Evolutionary conservation across 148 eudicot genomes (phyloP), one percentile per base, ranked within the genome.

Genomic region (Vaccinium darrowii): DNA sequence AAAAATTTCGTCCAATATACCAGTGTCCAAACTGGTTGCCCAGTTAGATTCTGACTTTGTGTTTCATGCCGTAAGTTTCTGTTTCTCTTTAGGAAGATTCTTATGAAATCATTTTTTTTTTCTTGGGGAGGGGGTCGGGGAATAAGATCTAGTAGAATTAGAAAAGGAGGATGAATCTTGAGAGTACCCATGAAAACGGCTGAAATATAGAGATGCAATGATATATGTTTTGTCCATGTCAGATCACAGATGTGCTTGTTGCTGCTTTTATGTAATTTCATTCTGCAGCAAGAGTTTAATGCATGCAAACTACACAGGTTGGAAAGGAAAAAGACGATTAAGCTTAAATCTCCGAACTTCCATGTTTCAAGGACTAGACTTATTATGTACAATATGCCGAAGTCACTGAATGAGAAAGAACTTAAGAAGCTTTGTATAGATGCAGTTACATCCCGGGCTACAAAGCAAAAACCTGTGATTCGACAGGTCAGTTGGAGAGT

Each of bases 331-430:
- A 97, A 97, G 91, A 87, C 76, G 89, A 84, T 85, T 62, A 97
- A 95, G 90, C 94, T 95, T 85, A 88, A 86, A 76, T 95, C 99
- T 19, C 99, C 99, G 23, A 95, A 97, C 89, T 95, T 95, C 54
- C 96, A 94, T 89, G 92, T 97, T 80, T 97, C 98, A 88, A 93
- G 86, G 89, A 94, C 94, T 25, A 94, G 99, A 89, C 93, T 97
- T 30, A 85, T 95, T 54, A 94, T 97, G 58, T 97, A 97, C 89
- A 97, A 97, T 86, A 74, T 95, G 65, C 99, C 98, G 13, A 97
- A 92, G 91, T 89, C 94, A 14, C 91, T 95, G 98, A 89, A 88
- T 30, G 94, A 90, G 73, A 90, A 89, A 84, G 90, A 92, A 69
- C 90, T 95, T 11, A 94, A 85, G 90, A 89, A 86, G 84, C 90